phyloP scores from a whole-genome alignment of 441 rosid genomes.

The Biscutella laevigata region DNA sequence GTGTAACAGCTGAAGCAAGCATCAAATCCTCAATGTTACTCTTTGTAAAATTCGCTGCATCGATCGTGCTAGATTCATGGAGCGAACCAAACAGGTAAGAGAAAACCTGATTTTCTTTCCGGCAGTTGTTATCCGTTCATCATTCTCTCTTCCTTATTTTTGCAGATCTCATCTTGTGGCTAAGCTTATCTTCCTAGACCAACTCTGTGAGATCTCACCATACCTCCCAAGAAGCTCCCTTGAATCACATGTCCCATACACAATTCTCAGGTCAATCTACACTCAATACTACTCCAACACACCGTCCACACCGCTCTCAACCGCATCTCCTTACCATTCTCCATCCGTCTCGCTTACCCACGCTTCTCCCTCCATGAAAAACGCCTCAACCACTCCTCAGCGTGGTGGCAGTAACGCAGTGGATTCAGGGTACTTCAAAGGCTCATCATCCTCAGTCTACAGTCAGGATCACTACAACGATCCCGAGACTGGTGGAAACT shows the following conservation, averaged over 20 bases:
- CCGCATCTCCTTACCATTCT: constrained; percentile 66
- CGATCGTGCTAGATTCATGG: constrained; percentile 82
- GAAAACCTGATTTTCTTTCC: not conserved
- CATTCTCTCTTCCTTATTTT: not conserved
- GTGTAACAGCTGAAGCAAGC: constrained; percentile 79
- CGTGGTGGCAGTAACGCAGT: constrained; percentile 28
- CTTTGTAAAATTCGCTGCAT: constrained; percentile 82
- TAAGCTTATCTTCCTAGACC: constrained; percentile 91
- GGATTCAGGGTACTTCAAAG: constrained; percentile 69
- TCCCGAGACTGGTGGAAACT: constrained; percentile 39
- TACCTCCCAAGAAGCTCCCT: constrained; percentile 89
- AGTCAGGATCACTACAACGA: constrained; percentile 54
- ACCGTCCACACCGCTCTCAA: constrained; percentile 57
- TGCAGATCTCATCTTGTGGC: constrained; percentile 85
- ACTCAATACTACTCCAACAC: constrained; percentile 79
- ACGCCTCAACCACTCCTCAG: constrained; percentile 77
- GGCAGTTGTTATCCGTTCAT: not conserved
- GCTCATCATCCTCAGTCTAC: constrained; percentile 81
- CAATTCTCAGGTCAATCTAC: constrained; percentile 83
- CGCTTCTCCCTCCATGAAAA: constrained; percentile 66
- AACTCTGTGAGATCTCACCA: constrained; percentile 84
- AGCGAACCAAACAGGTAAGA: constrained; percentile 74
- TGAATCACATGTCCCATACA: constrained; percentile 72
- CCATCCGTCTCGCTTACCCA: constrained; percentile 72
- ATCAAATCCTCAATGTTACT: constrained; percentile 88